Conservation (phyloP, 108 stramenopile species). For the Parietichytrium sp. region DNA sequence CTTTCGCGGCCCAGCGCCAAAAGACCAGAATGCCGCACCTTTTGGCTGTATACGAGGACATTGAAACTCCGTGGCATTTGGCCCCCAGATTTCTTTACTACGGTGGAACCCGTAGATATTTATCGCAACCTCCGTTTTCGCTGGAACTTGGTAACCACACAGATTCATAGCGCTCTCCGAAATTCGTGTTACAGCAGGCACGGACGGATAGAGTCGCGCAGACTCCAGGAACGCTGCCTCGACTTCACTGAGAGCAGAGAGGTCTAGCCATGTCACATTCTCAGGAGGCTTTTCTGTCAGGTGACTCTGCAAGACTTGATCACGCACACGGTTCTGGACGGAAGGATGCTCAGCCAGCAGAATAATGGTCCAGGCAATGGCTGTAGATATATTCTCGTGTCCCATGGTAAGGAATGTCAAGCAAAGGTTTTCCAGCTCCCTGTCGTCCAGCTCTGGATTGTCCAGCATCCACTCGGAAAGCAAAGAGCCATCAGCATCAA, state of each 20-base stretch:
- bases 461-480: neutral
- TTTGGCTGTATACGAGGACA: neutral
- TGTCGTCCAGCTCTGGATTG: neutral
- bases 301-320: neutral
- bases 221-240: conserved; percentile 12
- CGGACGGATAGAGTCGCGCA: neutral
- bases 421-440: conserved; percentile 28
- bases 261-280: neutral
- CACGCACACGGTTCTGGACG: neutral
- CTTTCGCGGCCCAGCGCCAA: neutral
- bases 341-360: conserved; percentile 7
- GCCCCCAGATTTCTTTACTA: neutral
- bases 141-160: neutral
- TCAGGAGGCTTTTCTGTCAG: neutral
- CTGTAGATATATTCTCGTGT: conserved; percentile 11
- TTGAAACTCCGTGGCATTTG: neutral
- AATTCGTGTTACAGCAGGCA: neutral
- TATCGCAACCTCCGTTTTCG: neutral
- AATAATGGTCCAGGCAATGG: conserved; percentile 27
- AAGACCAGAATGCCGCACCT: too few species aligned
- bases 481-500: neutral
- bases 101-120: conserved; percentile 15
- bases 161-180: neutral
- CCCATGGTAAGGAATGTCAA: conserved; percentile 32
- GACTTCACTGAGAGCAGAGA: neutral